Evolutionary conservation across 1,139 yeast genomes (phyloP), one percentile per base, ranked within the genome.

Genomic region (Pichia sp.): DNA sequence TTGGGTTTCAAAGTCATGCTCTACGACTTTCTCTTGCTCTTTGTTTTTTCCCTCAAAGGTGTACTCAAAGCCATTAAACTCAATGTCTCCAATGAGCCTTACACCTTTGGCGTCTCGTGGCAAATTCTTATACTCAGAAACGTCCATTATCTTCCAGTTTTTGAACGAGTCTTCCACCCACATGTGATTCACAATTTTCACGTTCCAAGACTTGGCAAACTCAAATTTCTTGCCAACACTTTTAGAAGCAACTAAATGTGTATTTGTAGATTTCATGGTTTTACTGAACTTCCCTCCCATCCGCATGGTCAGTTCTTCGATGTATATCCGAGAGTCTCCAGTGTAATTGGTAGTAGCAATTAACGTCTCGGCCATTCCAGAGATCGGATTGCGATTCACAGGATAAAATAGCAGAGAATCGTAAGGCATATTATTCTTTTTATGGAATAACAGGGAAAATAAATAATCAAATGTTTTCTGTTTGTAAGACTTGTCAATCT

Each of bases 201-300:
- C 77, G 8, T 73, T 72, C 84, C 90, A 87, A 46, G 72, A 72
- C 38, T 73, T 68, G 0, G 95, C 96, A 8, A 93, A 89, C 10
- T 77, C 78, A 64, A 79, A 89, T 70, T 93, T 93, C 56, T 77
- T 80, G 1, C 99, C 98, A 16, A 68, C 69, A 0, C 87, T 79
- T 45, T 76, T 76, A 0, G 90, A 87, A 3, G 90, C 82, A 13
- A 93, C 77, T 49, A 93, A 73, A 67, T 83, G 89, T 4, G 95
- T 86, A 60, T 88, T 87, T 5, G 30, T 6, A 8, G 77, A 78
- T 51, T 77, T 81, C 55, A 93, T 73, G 3, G 86, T 82, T 44
- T 85, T 81, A 1, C 96, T 85, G 67, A 86, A 90, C 1, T 70
- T 72, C 0, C 93, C 98, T 0, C 98, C 98, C 63, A 89, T 68